Base-by-base conservation (phyloP, 2,329 filamentous ascomycete species). In the Pseudopithomyces maydicus region DNA sequence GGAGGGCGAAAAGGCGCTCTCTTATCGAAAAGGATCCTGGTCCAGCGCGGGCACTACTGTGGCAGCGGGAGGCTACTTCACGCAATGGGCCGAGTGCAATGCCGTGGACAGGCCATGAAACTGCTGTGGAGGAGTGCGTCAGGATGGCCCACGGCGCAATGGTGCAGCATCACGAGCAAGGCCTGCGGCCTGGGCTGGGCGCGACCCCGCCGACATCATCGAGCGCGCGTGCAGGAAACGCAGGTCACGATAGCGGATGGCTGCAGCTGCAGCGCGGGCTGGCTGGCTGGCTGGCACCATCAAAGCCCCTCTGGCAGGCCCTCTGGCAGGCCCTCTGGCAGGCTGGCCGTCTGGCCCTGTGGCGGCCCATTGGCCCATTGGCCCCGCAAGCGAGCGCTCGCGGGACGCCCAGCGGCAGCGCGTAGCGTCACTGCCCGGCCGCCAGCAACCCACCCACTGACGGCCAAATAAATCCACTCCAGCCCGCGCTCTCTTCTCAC, bases 41-140 rank as follows among this genome's bases (percentile, higher is more conserved):
- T 65, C 38, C 35, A 66, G 58, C 51, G 67, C 71, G 71, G 71
- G 67, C 68, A 62, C 72, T 74, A 74, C 54, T 55, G 62, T 64
- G 58, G 61, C 58, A 46, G 64, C 57, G 56, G 60, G 55, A 59
- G 57, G 63, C 61, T 70, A 71, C 69, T 70, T 62, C 62, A 65
- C 63, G 57, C n/a, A 38, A 14, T 41, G 15, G n/a, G n/a, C 17
- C 15, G 38, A 17, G 7, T 17, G 17, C n/a, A 17, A 17, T 41
- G 14, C n/a, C 15, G n/a, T 14, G 35, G 35, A 5, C 38, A 45
- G 54, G 54, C 52, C 49, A 62, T 44, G 49, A 52, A 36, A 33
- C 17, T 11, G 43, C 39, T 4, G n/a, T 38, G 35, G 5, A 38
- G 12, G 36, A 42, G 33, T 12, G n/a, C 26, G 8, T 4, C 26